Conservation (phyloP, 1,284 basidiomycete species). For the Xanthoconium separans region DNA sequence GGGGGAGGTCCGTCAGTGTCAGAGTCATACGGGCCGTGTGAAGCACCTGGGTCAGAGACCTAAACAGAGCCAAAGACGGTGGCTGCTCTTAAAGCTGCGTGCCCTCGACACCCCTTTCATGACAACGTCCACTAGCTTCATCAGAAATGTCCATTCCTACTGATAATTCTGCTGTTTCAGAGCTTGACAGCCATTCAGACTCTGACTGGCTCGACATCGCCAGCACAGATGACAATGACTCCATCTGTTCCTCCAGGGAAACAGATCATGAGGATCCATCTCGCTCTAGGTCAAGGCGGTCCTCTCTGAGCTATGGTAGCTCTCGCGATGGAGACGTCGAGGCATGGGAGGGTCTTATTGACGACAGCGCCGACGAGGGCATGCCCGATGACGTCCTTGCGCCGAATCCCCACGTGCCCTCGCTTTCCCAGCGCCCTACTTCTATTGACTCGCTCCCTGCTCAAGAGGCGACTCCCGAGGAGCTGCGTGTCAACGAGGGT, state of each 20-base stretch:
- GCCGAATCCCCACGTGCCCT: constrained; percentile 27
- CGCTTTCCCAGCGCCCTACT: constrained; percentile 27
- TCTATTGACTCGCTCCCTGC: constrained; percentile 27
- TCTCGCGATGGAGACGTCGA: constrained; percentile 65
- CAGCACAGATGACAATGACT: constrained; percentile 66
- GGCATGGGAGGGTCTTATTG: constrained; percentile 71
- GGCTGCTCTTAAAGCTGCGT: constrained; percentile 23
- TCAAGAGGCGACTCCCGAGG: constrained; percentile 43
- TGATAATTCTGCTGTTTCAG: constrained; percentile 46
- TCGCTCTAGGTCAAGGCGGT: constrained; percentile 59
- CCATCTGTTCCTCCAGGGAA: constrained; percentile 50
- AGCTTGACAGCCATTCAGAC: constrained; percentile 66
- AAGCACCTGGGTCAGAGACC: not conserved
- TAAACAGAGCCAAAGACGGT: constrained; percentile 31
- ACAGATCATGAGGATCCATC: constrained; percentile 57
- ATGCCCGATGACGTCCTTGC: constrained; percentile 32
- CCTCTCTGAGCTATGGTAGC: constrained; percentile 64
- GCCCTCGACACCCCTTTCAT: constrained; percentile 30
- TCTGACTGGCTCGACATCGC: constrained; percentile 79
- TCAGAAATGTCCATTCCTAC: constrained; percentile 27
- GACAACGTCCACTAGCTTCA: constrained; percentile 30
- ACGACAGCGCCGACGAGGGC: constrained; percentile 53
- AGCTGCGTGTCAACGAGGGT: constrained; percentile 63
- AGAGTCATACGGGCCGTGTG: constrained; percentile 6
- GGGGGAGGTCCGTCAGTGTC: constrained; percentile 35